A percentile compares a stretch with the other conserved stretches of the same genome.
Evolutionary conservation across 2,329 filamentous ascomycete genomes (phyloP).

Genomic region (Cytospora piceae): DNA sequence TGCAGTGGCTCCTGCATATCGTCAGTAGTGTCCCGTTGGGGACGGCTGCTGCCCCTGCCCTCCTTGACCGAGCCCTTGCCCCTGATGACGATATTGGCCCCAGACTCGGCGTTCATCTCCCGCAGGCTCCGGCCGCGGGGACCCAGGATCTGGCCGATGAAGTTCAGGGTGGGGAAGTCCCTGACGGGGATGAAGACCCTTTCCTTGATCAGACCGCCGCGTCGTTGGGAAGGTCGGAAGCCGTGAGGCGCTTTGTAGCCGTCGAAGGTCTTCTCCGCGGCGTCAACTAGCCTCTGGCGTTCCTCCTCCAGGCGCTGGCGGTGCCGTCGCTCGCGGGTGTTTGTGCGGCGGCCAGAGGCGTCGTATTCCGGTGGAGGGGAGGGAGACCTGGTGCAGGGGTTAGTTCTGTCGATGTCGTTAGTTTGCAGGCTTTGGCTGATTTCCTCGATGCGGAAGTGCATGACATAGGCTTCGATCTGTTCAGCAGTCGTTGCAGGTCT

Average conservation of each 20-base stretch:
- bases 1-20: slow-evolving; percentile 80
- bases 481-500: slow-evolving; percentile 58
- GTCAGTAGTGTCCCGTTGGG: slow-evolving; percentile 53
- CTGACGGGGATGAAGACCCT: slow-evolving; percentile 84
- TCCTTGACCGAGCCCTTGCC: slow-evolving; percentile 84
- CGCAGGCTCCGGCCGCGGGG: slow-evolving; percentile 82
- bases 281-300: slow-evolving; percentile 76
- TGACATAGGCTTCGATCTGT: slow-evolving; percentile 76
- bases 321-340: slow-evolving; percentile 78
- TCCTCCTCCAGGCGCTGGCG: slow-evolving; percentile 77
- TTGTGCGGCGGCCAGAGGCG: slow-evolving; percentile 79
- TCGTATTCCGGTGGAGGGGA: slow-evolving; percentile 79
- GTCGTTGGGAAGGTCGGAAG: slow-evolving; percentile 56
- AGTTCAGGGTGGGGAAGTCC: slow-evolving; percentile 86
- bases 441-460: slow-evolving; percentile 78
- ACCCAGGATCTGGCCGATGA: slow-evolving; percentile 85
- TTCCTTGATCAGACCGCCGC: slow-evolving; percentile 78
- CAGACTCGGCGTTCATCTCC: slow-evolving; percentile 78
- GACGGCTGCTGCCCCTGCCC: slow-evolving; percentile 55
- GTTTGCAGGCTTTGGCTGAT: slow-evolving; percentile 80
- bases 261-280: slow-evolving; percentile 77
- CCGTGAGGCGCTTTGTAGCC: slow-evolving; percentile 78
- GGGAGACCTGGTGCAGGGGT: slow-evolving; percentile 74
- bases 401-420: slow-evolving; percentile 74
- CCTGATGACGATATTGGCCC: slow-evolving; percentile 78